Base-by-base conservation (phyloP, 1,284 basidiomycete species). In the Wolfiporia cocos region DNA sequence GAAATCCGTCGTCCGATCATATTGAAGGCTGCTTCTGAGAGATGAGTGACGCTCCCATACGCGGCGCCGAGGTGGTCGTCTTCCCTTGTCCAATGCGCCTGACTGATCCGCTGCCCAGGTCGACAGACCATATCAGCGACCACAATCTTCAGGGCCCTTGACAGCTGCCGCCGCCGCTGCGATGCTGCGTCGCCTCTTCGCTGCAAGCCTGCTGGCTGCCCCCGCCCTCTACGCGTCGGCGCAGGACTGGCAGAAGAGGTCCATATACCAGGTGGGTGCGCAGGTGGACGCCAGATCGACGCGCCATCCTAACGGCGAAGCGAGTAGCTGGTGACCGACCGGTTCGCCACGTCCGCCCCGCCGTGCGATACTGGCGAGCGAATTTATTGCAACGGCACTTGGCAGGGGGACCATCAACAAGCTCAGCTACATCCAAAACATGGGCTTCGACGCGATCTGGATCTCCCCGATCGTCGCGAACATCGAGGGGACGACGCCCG, bases 371-470 rank as follows among this genome's bases (percentile, higher is more conserved):
- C 74, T 7, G 62, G 58, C 26, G 56, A 68, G 23, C 70, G 72
- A 43, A 70, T 68, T 4, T 86, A 78, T 69, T 88, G 86, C 50
- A 85, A 86, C 18, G 86, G 87, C 4, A 86, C 78, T 10, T 91
- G 85, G 84, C 74, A 78, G 42, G 81, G n/a, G 80, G 2, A 78
- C 87, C 53, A 74, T 73, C 42, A 70, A 76, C 51, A 86, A 86
- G 58, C 68, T 90, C 35, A 83, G 88, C 60, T 89, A 89, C 59
- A 80, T 89, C 44, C 78, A 87, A 51, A 67, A 74, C 50, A 81
- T 85, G 61, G 86, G 86, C 6, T 85, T 87, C 57, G 85, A 85
- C 38, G 83, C 85, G 51, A 74, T 81, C 39, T 81, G 78, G 78
- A 81, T 79, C 43, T 80, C 76, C 39, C 81, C 81, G 22, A 68